Evolutionary conservation across 139 green algal genomes (phyloP).

Genomic region (Chlorella sp.): DNA sequence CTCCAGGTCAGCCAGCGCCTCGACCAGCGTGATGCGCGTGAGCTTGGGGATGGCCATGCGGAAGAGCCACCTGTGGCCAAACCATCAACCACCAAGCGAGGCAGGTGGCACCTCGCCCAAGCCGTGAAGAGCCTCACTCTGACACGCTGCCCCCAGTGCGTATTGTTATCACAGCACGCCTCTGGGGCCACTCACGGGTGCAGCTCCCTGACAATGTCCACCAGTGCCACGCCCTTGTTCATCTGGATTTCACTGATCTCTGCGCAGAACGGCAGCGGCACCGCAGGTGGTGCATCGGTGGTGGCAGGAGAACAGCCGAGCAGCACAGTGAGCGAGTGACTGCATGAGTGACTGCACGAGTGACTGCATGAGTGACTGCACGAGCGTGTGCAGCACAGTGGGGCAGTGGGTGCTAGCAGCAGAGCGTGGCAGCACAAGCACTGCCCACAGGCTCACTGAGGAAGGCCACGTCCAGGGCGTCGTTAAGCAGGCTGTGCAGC

Average conservation of each 20-base stretch:
- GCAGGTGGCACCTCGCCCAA: not conserved
- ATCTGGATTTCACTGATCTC: conserved; percentile 59
- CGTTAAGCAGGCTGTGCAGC: conserved; percentile 80
- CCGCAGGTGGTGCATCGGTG: too few species aligned
- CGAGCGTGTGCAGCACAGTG: not conserved
- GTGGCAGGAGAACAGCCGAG: too few species aligned
- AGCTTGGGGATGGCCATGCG: conserved; percentile 61
- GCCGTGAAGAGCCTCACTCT: not conserved
- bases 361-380: too few species aligned
- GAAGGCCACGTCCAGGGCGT: conserved; percentile 56
- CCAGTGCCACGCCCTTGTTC: conserved; percentile 77
- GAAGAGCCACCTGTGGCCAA: conserved; percentile 63
- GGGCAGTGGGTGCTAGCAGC: not conserved
- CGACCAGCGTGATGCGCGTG: conserved; percentile 63
- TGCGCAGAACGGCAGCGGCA: too few species aligned
- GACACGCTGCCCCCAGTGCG: not conserved
- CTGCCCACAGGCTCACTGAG: conserved; percentile 44
- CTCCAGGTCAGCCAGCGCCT: conserved; percentile 81
- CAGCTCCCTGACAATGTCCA: conserved; percentile 88
- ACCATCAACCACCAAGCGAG: not conserved
- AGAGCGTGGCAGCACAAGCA: too few species aligned
- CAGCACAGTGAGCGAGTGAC: too few species aligned
- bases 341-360: too few species aligned
- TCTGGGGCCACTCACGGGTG: conserved; percentile 62
- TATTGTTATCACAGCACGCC: not conserved